Evolutionary conservation across 192 early-diverging fungal genomes (phyloP).

Genomic region (Pilobolus umbonatus): DNA sequence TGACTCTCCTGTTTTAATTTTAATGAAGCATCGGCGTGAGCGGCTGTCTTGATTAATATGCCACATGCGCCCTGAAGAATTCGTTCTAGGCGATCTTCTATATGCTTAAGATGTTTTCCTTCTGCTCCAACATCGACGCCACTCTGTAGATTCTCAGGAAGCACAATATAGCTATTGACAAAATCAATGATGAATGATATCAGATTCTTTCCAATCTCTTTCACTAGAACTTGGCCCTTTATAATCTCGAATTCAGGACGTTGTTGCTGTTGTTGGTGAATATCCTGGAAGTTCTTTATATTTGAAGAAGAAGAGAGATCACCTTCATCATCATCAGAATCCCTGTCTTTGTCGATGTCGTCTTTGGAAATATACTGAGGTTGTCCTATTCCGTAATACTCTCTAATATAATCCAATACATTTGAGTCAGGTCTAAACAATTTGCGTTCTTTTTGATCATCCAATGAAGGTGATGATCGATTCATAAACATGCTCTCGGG

Average conservation of each 20-base stretch:
- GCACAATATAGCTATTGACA: slow-evolving; percentile 10
- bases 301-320: slow-evolving; percentile 14
- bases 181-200: slow-evolving; percentile 14
- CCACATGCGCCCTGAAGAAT: slow-evolving; percentile 1
- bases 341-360: neutral
- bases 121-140: slow-evolving; percentile 21
- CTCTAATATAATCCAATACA: slow-evolving; percentile 43
- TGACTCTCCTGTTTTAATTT: neutral
- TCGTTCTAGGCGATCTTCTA: slow-evolving; percentile 12
- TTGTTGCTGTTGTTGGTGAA: neutral
- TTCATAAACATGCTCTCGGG: slow-evolving; percentile 29
- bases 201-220: slow-evolving; percentile 12
- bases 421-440: slow-evolving; percentile 36
- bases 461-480: slow-evolving; percentile 3
- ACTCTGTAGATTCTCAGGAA: slow-evolving; percentile 1
- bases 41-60: neutral
- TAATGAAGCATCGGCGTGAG: neutral
- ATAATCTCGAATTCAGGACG: slow-evolving; percentile 13
- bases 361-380: neutral
- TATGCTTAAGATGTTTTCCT: slow-evolving; percentile 9
- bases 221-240: slow-evolving; percentile 16
- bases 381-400: slow-evolving; percentile 35
- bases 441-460: neutral
- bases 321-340: slow-evolving; percentile 11
- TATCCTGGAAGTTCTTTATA: neutral